Evolutionary conservation across 1,284 basidiomycete genomes (phyloP), one percentile per base, ranked within the genome.

Genomic region (Cutaneotrichosporon mucoides): DNA sequence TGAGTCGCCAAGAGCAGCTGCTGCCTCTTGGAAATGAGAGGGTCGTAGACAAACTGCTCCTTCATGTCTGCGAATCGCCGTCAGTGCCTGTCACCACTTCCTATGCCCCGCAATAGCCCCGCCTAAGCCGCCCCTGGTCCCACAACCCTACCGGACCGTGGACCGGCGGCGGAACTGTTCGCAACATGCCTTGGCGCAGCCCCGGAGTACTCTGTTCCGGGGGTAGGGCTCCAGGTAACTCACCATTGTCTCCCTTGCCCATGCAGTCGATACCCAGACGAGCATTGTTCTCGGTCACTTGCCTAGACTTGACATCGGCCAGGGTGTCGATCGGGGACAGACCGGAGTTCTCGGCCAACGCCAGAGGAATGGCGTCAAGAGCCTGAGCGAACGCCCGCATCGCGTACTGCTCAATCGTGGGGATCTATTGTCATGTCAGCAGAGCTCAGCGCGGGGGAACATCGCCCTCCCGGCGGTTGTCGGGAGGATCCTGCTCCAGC

Each of bases 381-480:
- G 95, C 95, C 36, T 90, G 89, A 1, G 95, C 85, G 75, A 98
- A 99, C 13, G 95, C 94, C 47, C 95, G 89, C 94, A 99, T 98
- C 1, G 95, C 95, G 75, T 99, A 99, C 82, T 99, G 95, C 79
- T 99, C 95, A 71, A 99, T 95, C 8, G 91, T 85, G 1, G 95
- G 88, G 69, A 96, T 97, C 88, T 63, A 43, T 6, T 34, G 24
- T 24, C 24, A 24, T 24, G 24, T 24, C 24, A 12, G 33, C 15
- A n/a, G n/a, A n/a, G 16, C 16, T 36, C 37, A 41, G 61, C 55
- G 48, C 54, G 59, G 43, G 16, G 10, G 36, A 41, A 44, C 49
- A 24, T 13, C n/a, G 34, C n/a, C 7, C 8, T 37, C 38, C 38
- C 11, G 34, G 47, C 42, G 24, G 7, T 40, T 24, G 55, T 38